Percentiles rank a stretch among this genome's conserved stretches.
Conservation (phyloP, 352 stramenopile genomes). For the Pythium dissotocum region DNA sequence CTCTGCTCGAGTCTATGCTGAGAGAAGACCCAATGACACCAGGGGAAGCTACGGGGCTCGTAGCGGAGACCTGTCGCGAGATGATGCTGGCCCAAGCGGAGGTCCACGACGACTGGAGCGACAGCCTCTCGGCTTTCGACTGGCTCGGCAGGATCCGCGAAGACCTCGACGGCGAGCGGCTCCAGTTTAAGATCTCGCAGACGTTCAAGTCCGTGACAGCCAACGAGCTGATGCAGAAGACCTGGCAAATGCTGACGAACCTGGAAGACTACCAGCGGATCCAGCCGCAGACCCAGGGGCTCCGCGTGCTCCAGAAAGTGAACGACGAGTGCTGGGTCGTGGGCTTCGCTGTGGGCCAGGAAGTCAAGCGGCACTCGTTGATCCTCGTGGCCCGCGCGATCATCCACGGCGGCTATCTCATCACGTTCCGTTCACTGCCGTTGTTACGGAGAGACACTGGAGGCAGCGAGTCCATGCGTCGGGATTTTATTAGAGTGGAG, state of each 20-base stretch:
- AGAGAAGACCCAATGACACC: conserved; percentile 39
- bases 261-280: conserved; percentile 54
- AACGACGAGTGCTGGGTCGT: conserved; percentile 65
- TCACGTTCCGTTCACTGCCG: conserved; percentile 71
- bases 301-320: conserved; percentile 58
- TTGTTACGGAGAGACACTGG: conserved; percentile 28
- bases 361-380: conserved; percentile 44
- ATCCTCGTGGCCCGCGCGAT: conserved; percentile 59
- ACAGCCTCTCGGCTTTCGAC: conserved; percentile 50
- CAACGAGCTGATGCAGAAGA: conserved; percentile 65
- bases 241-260: conserved; percentile 61
- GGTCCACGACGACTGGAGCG: conserved; percentile 25
- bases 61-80: conserved; percentile 55
- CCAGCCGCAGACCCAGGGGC: conserved; percentile 53
- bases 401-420: conserved; percentile 62
- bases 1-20: conserved; percentile 59
- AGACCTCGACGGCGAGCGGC: conserved; percentile 27
- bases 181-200: conserved; percentile 71
- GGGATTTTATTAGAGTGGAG: conserved; percentile 45
- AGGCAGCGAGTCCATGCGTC: conserved; percentile 31
- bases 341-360: conserved; percentile 40
- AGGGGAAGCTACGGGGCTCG: conserved; percentile 42
- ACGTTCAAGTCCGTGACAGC: conserved; percentile 45
- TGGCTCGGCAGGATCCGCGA: conserved; percentile 52
- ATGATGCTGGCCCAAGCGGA: conserved; percentile 52